Evolutionary conservation across 225 moss, liverwort and hornwort species (phyloP).

Genomic region (Sphagnum contortum): DNA sequence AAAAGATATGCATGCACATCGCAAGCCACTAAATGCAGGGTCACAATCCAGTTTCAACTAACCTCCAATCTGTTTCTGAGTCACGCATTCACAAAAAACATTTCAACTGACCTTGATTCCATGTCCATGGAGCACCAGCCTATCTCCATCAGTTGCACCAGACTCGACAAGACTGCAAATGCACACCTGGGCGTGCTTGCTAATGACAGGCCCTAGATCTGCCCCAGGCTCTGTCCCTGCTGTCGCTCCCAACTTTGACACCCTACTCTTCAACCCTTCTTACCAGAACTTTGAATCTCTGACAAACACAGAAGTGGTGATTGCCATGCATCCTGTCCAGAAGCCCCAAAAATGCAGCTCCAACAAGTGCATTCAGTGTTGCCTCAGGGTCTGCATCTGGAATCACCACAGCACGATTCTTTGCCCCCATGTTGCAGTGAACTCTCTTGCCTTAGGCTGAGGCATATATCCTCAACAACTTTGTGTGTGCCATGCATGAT

Average conservation of each 20-base stretch:
- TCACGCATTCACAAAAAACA: too few relatives aligned
- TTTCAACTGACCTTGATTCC: constrained; percentile 47
- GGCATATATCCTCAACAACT: constrained; percentile 85
- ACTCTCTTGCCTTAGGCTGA: constrained; percentile 79
- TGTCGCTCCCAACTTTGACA: constrained; percentile 65
- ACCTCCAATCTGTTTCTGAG: too few relatives aligned
- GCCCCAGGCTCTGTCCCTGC: constrained; percentile 75
- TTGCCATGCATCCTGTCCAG: constrained; percentile 96
- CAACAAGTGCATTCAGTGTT: constrained; percentile 82
- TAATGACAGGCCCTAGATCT: constrained; percentile 91
- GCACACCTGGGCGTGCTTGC: constrained; percentile 86
- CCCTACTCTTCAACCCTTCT: constrained; percentile 55
- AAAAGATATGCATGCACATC: too few relatives aligned
- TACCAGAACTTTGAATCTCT: constrained; percentile 75
- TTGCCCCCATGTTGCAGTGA: constrained; percentile 97
- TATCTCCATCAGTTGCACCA: too few relatives aligned
- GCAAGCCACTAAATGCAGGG: not conserved
- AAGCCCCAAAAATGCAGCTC: constrained; percentile 92
- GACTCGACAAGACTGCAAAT: constrained; percentile 77
- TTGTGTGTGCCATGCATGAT: constrained; percentile 76
- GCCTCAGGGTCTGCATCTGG: constrained; percentile 71
- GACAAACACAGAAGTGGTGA: constrained; percentile 90
- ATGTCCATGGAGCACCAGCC: constrained; percentile 96
- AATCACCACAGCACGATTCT: constrained; percentile 91
- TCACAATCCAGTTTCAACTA: too few relatives aligned